phyloP scores from a whole-genome alignment of 805 yeast genomes.

The Yamadazyma philogaea region DNA sequence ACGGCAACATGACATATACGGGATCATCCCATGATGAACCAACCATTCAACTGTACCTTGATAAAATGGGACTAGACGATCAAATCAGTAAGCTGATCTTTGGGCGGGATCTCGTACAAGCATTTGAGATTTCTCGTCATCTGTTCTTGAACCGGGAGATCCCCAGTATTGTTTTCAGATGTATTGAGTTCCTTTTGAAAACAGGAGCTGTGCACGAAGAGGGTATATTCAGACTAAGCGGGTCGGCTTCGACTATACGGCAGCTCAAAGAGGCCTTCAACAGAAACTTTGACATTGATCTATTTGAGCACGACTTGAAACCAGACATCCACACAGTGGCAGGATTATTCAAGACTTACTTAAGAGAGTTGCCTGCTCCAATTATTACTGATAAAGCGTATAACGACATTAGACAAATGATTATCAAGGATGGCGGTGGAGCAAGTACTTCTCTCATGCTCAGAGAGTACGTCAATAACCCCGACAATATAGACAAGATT shows the following conservation, averaged over 20 bases:
- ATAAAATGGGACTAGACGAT: conserved; percentile 33
- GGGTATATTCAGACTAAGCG: conserved; percentile 88
- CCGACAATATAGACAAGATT: conserved; percentile 46
- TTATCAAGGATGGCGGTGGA: conserved; percentile 12
- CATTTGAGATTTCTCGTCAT: conserved; percentile 51
- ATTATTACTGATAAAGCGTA: conserved; percentile 56
- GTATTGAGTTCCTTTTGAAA: conserved; percentile 62
- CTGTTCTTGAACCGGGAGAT: conserved; percentile 43
- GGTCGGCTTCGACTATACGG: conserved; percentile 75
- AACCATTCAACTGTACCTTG: conserved; percentile 29
- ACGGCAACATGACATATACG: background rate
- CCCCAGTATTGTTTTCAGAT: conserved; percentile 77
- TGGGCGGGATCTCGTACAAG: conserved; percentile 59
- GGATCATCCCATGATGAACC: conserved; percentile 11
- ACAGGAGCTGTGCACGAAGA: conserved; percentile 79
- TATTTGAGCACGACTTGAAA: conserved; percentile 42
- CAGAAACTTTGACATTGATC: conserved; percentile 62
- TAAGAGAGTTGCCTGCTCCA: conserved; percentile 71
- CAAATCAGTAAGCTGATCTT: conserved; percentile 47
- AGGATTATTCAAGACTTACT: conserved; percentile 76
- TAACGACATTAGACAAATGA: conserved; percentile 25
- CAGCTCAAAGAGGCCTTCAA: conserved; percentile 69
- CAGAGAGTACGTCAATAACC: conserved; percentile 30
- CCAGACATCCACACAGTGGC: conserved; percentile 86
- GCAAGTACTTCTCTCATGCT: conserved; percentile 23